Conservation (phyloP, 805 yeast species). For the Wickerhamiella allomyrinae region DNA sequence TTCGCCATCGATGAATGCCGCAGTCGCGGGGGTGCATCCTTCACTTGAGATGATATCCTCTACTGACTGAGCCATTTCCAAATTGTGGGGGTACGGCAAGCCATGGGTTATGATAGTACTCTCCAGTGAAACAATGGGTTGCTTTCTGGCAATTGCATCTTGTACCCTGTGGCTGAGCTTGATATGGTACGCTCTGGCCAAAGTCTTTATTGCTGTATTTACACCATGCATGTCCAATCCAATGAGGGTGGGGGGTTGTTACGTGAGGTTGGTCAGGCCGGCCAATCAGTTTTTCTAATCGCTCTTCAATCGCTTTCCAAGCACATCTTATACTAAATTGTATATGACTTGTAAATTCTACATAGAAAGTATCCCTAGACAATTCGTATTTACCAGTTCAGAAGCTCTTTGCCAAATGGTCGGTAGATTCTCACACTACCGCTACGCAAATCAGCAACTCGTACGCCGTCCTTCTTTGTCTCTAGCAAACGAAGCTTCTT, state of each 20-base stretch:
- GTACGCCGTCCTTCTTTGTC: slow-evolving; percentile 46
- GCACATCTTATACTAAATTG: no score
- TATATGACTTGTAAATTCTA: no score
- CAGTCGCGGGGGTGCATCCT: slow-evolving; percentile 76
- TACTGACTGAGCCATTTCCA: slow-evolving; percentile 56
- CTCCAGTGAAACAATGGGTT: slow-evolving; percentile 71
- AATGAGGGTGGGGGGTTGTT: no score
- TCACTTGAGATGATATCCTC: slow-evolving; percentile 43
- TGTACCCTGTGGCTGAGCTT: slow-evolving; percentile 33
- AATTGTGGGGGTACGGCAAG: slow-evolving; percentile 63
- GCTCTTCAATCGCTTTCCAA: no score
- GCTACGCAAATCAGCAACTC: slow-evolving; percentile 53
- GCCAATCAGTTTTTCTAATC: no score
- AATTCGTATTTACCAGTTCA: slow-evolving; percentile 66
- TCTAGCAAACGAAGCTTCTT: slow-evolving; percentile 26
- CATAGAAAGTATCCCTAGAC: no score
- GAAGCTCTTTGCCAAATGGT: slow-evolving; percentile 53
- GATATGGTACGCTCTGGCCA: slow-evolving; percentile 3
- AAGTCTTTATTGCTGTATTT: no score
- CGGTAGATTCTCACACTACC: slow-evolving; percentile 76
- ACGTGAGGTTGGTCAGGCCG: no score
- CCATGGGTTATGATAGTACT: slow-evolving; percentile 87
- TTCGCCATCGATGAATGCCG: slow-evolving; percentile 58
- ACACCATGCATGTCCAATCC: no score
- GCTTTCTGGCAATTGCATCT: slow-evolving; percentile 42